Base-by-base conservation (phyloP, 441 rosid species). In the Erodium moschatum region DNA sequence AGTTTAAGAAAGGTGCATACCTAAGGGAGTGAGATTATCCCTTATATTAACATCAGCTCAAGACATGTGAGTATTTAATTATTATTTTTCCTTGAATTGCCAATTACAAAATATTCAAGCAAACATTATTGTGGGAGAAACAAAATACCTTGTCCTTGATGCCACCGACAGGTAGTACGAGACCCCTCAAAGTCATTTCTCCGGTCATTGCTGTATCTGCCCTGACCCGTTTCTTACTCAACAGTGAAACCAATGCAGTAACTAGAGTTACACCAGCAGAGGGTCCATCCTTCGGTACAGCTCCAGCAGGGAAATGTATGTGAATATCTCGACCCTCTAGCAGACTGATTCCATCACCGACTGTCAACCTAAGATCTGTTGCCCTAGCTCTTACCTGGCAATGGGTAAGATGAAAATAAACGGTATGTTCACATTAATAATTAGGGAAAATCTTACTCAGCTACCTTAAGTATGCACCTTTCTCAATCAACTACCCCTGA, bases 151-250 rank as follows among this genome's bases (percentile, higher is more conserved):
- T 94, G 71, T 94, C 99, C 85, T 94, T 94, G 74, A 94, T 73
- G 66, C 99, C 99, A 29, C 99, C 99, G 76, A 94, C 99, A 24
- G 99, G 99, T 70, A 94, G 85, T 61, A 94, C 92, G 15, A 91
- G 97, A 70, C 99, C 99, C 79, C 97, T 85, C 85, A 94, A 76
- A 48, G 99, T 94, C 91, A 91, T 94, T 81, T 94, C 99, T 63
- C 99, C 99, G 0, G 99, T 94, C 99, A 94, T 94, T 75, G 99
- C 97, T 58, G 99, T 94, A 78, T 94, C 99, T 69, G 97, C 92
- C 82, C 99, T 85, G 24, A 85, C 94, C 74, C 87, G 85, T 85
- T 79, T 89, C 82, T 81, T 90, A 78, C 92, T 83, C 71, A 94
- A 89, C 50, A 94, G 74, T 18, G 99, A 94, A 78, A 94, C 96